Evolutionary conservation across 2,329 filamentous ascomycete genomes (phyloP).

Genomic region (Colletotrichum lupini): DNA sequence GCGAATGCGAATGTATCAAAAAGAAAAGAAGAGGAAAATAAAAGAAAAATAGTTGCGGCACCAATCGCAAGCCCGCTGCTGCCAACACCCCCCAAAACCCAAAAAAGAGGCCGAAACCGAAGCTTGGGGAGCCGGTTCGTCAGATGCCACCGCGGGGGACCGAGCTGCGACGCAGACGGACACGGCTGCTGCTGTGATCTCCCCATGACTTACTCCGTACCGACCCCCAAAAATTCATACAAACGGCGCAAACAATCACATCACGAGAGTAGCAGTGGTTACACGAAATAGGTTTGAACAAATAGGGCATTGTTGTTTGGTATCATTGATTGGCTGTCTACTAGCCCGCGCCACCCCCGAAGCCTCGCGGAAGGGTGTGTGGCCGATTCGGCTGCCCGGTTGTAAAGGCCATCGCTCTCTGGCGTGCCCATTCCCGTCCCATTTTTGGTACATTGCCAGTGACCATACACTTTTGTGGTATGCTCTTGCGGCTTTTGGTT

Average conservation of each 20-base stretch:
- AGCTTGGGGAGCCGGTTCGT: background rate
- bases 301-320: conserved; percentile 27
- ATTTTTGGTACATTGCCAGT: conserved; percentile 31
- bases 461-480: conserved; percentile 9
- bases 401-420: background rate
- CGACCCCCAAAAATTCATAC: background rate
- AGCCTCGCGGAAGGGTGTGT: conserved; percentile 6
- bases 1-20: too few species aligned
- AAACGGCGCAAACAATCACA: background rate
- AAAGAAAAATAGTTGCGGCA: background rate
- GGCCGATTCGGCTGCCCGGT: conserved; percentile 6
- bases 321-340: conserved; percentile 20
- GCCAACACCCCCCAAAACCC: too few species aligned
- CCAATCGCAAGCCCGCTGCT: background rate
- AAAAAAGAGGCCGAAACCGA: background rate
- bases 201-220: too few species aligned
- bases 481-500: background rate
- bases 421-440: conserved; percentile 4
- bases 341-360: conserved; percentile 11
- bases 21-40: too few species aligned
- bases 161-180: background rate
- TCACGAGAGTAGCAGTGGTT: background rate
- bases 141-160: background rate
- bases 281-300: conserved; percentile 4
- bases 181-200: background rate